A percentile compares a stretch with the other conserved stretches of the same genome.
Conservation (phyloP, 768 basidiomycete genomes). For the Hydnum rufescens region DNA sequence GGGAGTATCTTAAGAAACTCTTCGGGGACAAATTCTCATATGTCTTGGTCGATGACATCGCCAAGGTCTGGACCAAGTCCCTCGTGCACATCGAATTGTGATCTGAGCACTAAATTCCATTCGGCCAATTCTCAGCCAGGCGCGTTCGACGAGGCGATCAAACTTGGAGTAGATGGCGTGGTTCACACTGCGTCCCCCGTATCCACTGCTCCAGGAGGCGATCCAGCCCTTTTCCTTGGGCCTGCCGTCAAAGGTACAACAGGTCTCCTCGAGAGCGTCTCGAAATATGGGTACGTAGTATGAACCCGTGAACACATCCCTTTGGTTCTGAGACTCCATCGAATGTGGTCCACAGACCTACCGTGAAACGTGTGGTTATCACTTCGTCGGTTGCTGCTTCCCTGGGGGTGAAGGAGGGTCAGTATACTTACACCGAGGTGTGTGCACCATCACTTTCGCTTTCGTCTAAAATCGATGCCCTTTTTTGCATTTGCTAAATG, state of each 20-base stretch:
- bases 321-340: background rate
- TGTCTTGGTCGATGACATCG: slow-evolving; percentile 10
- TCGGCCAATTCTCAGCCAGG: background rate
- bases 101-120: too few species aligned
- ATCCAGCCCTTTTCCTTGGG: background rate
- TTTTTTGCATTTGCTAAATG: too few species aligned
- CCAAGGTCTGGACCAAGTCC: too few species aligned
- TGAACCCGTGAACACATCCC: background rate
- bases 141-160: background rate
- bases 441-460: too few species aligned
- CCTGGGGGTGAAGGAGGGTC: too few species aligned
- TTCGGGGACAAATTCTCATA: slow-evolving; percentile 6
- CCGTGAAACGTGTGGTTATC: background rate
- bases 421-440: too few species aligned
- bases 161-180: background rate
- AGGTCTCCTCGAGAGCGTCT: background rate
- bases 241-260: background rate
- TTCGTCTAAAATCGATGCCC: too few species aligned
- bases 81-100: too few species aligned
- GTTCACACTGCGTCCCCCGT: background rate
- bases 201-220: too few species aligned
- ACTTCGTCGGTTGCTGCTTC: background rate
- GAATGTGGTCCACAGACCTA: background rate
- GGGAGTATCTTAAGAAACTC: background rate
- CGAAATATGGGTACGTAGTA: background rate